Conservation (phyloP, 768 basidiomycete genomes). For the Termitomyces titanicus region DNA sequence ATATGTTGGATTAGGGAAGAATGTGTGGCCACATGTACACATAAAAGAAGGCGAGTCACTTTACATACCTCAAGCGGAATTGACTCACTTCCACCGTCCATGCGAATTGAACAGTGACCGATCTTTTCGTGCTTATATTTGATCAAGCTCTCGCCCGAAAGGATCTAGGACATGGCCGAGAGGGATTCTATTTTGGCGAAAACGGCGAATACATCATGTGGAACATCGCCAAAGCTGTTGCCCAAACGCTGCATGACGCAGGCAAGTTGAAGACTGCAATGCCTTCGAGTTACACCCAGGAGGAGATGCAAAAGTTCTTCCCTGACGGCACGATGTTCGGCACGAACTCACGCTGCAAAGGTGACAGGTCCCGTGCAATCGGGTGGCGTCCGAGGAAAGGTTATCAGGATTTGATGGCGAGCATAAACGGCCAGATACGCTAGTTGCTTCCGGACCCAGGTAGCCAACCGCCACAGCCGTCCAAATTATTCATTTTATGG, state of each 20-base stretch:
- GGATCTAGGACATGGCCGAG: conserved; percentile 36
- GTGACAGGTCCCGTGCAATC: conserved; percentile 36
- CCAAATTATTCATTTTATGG: background rate
- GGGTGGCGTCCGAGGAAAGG: conserved; percentile 52
- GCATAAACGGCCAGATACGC: conserved; percentile 29
- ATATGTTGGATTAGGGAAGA: conserved; percentile 48
- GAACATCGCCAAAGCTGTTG: conserved; percentile 33
- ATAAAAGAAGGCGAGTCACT: conserved; percentile 12
- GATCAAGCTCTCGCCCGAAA: conserved; percentile 29
- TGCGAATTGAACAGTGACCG: conserved; percentile 29
- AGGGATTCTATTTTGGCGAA: conserved; percentile 48
- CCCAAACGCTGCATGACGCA: conserved; percentile 28
- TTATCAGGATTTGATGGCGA: conserved; percentile 46
- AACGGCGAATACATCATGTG: conserved; percentile 41
- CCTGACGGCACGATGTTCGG: conserved; percentile 30
- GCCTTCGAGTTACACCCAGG: conserved; percentile 41
- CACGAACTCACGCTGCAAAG: conserved; percentile 41
- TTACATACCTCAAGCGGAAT: background rate
- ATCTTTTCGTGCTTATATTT: conserved; percentile 42
- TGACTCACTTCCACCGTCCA: background rate
- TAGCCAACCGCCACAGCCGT: background rate
- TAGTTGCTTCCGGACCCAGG: background rate
- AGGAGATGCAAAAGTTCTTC: conserved; percentile 39
- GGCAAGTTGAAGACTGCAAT: conserved; percentile 31
- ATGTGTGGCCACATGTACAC: conserved; percentile 53